Conservation (phyloP, 106 monocot genomes). For the Apostasia ramifera region DNA sequence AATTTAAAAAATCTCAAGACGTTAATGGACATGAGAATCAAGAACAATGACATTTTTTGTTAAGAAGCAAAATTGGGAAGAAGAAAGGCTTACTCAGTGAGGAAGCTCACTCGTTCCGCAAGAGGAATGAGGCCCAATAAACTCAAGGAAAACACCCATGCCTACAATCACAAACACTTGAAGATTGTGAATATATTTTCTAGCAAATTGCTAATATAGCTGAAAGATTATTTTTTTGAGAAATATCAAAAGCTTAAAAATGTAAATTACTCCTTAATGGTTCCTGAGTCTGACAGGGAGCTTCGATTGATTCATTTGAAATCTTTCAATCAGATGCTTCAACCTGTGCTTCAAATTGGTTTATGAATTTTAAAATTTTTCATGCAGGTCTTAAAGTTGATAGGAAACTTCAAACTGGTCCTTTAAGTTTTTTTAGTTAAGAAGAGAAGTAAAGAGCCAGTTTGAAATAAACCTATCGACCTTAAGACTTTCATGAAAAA, state of each 20-base stretch:
- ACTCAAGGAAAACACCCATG: constrained; percentile 56
- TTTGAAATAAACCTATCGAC: too few relatives aligned
- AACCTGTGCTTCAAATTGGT: too few relatives aligned
- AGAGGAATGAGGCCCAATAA: constrained; percentile 55
- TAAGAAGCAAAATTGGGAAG: neutral
- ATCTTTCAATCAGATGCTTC: too few relatives aligned
- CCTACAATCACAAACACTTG: constrained; percentile 15
- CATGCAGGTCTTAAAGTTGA: too few relatives aligned
- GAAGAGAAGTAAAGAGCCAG: too few relatives aligned
- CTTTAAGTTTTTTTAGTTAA: too few relatives aligned
- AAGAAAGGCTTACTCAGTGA: constrained; percentile 48
- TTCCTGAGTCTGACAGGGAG: neutral
- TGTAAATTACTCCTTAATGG: neutral
- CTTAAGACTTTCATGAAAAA: too few relatives aligned
- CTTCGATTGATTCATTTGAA: neutral
- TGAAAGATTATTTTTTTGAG: neutral
- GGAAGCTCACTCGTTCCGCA: constrained; percentile 72
- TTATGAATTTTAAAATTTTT: too few relatives aligned
- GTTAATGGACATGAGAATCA: too few relatives aligned
- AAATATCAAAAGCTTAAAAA: neutral
- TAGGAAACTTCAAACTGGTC: too few relatives aligned
- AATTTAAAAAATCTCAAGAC: too few relatives aligned
- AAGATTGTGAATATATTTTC: neutral
- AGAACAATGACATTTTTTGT: too few relatives aligned
- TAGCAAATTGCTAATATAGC: neutral